Evolutionary conservation across 2,329 filamentous ascomycete species (phyloP).

Genomic region (Ascochyta rabiei): DNA sequence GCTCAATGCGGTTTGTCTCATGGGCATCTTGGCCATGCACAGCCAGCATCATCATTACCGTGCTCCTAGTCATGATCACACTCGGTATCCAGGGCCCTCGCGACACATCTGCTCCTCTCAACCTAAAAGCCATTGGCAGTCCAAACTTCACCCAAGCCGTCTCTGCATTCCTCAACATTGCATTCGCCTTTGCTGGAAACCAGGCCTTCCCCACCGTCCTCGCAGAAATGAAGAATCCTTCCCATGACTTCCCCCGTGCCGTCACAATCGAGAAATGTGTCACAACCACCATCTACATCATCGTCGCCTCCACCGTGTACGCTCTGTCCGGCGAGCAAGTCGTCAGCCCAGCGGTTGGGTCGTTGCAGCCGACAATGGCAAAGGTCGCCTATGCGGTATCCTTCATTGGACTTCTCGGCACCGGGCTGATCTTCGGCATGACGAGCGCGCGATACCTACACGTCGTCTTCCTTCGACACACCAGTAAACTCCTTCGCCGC

Average conservation of each 20-base stretch:
- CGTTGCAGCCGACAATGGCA: conserved; percentile 27
- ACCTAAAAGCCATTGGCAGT: conserved; percentile 29
- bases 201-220: conserved; percentile 38
- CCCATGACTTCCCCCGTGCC: conserved; percentile 33
- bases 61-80: conserved; percentile 36
- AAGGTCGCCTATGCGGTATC: conserved; percentile 33
- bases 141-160: conserved; percentile 31
- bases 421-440: conserved; percentile 34
- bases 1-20: conserved; percentile 37
- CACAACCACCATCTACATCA: conserved; percentile 28
- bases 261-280: conserved; percentile 35
- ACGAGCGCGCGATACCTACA: conserved; percentile 32
- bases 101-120: conserved; percentile 27
- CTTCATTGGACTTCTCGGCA: conserved; percentile 32
- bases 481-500: conserved; percentile 20
- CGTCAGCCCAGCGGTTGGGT: conserved; percentile 32
- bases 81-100: conserved; percentile 33
- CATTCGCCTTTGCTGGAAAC: conserved; percentile 36
- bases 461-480: conserved; percentile 30
- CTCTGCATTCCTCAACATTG: conserved; percentile 36
- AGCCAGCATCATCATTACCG: conserved; percentile 27
- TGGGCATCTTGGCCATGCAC: conserved; percentile 38
- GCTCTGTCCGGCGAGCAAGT: conserved; percentile 35
- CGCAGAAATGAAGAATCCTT: conserved; percentile 36
- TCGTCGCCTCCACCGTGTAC: conserved; percentile 33